A percentile compares a stretch with the other conserved stretches of the same genome.
These are phyloP conservation scores for Tricholoma bakamatsutake DNA, from an alignment of 768 basidiomycete genomes.

Conservation along the genomic window DNA sequence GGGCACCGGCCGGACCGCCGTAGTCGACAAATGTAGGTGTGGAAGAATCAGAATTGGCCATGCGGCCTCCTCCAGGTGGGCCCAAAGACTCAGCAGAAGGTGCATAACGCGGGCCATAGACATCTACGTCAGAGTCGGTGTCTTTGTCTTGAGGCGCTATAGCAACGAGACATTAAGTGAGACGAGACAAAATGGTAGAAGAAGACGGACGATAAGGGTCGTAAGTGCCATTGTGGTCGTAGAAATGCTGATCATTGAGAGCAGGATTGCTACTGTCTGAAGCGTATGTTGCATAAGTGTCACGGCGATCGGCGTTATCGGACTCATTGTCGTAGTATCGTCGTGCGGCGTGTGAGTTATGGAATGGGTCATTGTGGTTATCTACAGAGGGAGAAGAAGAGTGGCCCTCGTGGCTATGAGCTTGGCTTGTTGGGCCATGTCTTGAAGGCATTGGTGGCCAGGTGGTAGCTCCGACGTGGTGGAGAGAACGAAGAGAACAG, in stretches of 20 bases:
- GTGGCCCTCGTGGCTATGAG: slow-evolving; percentile 58
- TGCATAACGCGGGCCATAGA: slow-evolving; percentile 63
- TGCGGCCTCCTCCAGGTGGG: slow-evolving; percentile 38
- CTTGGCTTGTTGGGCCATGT: slow-evolving; percentile 50
- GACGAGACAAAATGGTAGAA: slow-evolving; percentile 13
- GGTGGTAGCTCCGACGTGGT: slow-evolving; percentile 11
- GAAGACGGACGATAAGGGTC: slow-evolving; percentile 51
- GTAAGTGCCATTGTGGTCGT: slow-evolving; percentile 60
- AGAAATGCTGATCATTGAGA: slow-evolving; percentile 55
- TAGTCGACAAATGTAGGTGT: slow-evolving; percentile 73
- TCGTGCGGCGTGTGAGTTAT: slow-evolving; percentile 28
- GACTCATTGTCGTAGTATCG: slow-evolving; percentile 75
- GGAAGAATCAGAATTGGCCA: slow-evolving; percentile 61
- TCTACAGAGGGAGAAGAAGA: slow-evolving; percentile 50
- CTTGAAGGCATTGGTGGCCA: slow-evolving; percentile 45
- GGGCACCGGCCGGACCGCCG: slow-evolving; percentile 43
- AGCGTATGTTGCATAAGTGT: slow-evolving; percentile 61
- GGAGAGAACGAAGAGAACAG: slow-evolving; percentile 17
- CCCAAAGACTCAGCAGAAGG: slow-evolving; percentile 77
- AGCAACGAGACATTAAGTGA: slow-evolving; percentile 13
- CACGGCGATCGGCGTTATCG: slow-evolving; percentile 63
- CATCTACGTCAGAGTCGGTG: slow-evolving; percentile 77
- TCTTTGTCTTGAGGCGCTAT: slow-evolving; percentile 78
- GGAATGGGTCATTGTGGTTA: slow-evolving; percentile 64
- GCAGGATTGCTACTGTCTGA: slow-evolving; percentile 67